Evolutionary conservation across 176 grass and related monocot genomes (phyloP), one percentile per base, ranked within the genome.

Genomic region (Ampelocalamus luodianensis): DNA sequence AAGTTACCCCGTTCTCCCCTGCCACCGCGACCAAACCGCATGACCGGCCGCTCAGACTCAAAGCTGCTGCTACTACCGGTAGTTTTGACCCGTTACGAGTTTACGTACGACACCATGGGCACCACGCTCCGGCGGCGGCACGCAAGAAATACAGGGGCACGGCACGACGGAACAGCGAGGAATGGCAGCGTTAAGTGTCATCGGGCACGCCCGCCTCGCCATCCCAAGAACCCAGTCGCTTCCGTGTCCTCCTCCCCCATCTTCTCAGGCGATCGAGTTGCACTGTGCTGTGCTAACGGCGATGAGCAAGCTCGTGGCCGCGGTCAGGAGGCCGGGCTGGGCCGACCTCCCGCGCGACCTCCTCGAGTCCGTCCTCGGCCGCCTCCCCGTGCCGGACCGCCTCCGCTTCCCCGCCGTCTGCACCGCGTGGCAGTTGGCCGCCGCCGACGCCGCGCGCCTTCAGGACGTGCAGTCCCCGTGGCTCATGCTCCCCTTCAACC

Each of bases 401-500:
- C 22, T 91, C 59, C 87, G 87, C 40, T 91, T 89, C 87, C 76
- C 65, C 17, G 80, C 72, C 38, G 84, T 91, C 53, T 91, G 89
- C 84, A 43, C 84, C 9, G 55, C 84, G 0, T 91, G 92, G 89
- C 65, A 71, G 42, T 69, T 65, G 4, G 86, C 83, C 9, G 43
- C 82, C 39, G 48, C 17, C 27, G 1, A 3, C 2, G 16, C 61
- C 1, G 12, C 34, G 5, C 22, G 36, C 8, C 7, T 22, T 5
- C 70, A 0, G 1, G 29, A 27, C 8, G 13, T 72, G 50, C 76
- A 1, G 23, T 81, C 83, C 26, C 89, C 89, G 11, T 94, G 92
- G 89, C 87, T 94, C 34, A 94, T 94, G 89, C 72, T 94, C 26
- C 87, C 87, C 0, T 85, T 50, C 62, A 85, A 87, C 26, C 81